A percentile compares a stretch with the other conserved stretches of the same genome.
Evolutionary conservation across 805 yeast genomes (phyloP).

Genomic region (Saccharomycopsis schoenii): DNA sequence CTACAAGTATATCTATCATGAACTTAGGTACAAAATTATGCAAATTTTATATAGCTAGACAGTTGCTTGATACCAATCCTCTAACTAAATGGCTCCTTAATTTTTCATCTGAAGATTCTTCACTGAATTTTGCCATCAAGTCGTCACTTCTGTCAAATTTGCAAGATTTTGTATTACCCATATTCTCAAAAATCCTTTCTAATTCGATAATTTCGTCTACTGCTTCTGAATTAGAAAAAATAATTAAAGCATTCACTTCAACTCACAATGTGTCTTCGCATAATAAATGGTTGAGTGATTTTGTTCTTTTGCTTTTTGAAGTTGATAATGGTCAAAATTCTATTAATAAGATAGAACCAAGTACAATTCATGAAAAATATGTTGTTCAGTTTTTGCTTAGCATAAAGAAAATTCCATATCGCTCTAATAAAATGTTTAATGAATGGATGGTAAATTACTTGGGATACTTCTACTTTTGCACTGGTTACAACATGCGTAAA

Average conservation of each 20-base stretch:
- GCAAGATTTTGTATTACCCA: background rate
- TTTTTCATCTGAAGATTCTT: background rate
- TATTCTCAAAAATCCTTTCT: background rate
- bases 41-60: background rate
- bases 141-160: background rate
- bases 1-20: background rate
- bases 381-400: constrained; percentile 1
- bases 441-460: constrained; percentile 27
- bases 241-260: background rate
- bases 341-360: background rate
- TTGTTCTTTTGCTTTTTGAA: constrained; percentile 6
- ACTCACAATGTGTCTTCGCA: background rate
- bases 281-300: constrained; percentile 1
- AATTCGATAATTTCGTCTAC: background rate
- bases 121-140: background rate
- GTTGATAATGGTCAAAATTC: background rate
- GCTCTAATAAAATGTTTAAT: constrained; percentile 16
- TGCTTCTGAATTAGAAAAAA: background rate
- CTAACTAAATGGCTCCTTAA: background rate
- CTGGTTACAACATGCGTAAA: constrained; percentile 20
- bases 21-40: background rate
- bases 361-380: background rate
- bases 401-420: background rate
- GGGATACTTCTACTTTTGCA: constrained; percentile 23
- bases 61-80: background rate